Evolutionary conservation across 2,329 filamentous ascomycete genomes (phyloP), one percentile per base, ranked within the genome.

Genomic region (Cytospora leucostoma): DNA sequence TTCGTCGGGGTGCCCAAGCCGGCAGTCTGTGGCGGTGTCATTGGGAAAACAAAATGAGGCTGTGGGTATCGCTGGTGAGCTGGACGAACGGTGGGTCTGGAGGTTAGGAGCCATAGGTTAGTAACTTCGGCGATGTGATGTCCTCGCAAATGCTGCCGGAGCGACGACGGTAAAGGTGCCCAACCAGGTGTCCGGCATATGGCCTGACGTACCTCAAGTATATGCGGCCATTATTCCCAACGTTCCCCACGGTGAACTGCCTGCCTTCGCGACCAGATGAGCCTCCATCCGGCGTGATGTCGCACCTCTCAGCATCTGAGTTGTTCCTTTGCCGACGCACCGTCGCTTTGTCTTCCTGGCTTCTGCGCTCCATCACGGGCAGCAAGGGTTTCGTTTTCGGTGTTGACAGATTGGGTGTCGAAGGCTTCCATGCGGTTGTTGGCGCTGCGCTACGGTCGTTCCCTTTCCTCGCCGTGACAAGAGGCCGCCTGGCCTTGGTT

Each of bases 141-240:
- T 21, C 10, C 19, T 35, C 13, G 7, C n/a, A 10, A n/a, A 6
- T 27, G 27, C 37, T 6, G 10, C 19, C 15, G 33, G 51, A 8
- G 15, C 19, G 15, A 27, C 27, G 27, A 27, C 27, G 27, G 27
- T 27, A 13, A n/a, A 7, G 5, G 21, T 12, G 3, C 6, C n/a
- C 17, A 13, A 21, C 32, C 37, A 56, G 19, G 47, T 19, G 50
- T n/a, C 27, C 17, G 33, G 35, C 11, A 19, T 11, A 8, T 37
- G 27, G 21, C 11, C 11, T 3, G 38, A 65, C 84, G 72, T 86
- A 93, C 89, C 89, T 90, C 68, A 94, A 74, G 75, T 92, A 94
- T 75, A 94, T 91, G 73, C 88, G 87, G 47, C 91, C 91, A 76
- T 93, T 92, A 73, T 92, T 91, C 32, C 90, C 90, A 65, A 94